These are phyloP conservation scores for Wickerhamiella siamensis DNA, from an alignment of 805 yeast genomes.

Conservation along the genomic window DNA sequence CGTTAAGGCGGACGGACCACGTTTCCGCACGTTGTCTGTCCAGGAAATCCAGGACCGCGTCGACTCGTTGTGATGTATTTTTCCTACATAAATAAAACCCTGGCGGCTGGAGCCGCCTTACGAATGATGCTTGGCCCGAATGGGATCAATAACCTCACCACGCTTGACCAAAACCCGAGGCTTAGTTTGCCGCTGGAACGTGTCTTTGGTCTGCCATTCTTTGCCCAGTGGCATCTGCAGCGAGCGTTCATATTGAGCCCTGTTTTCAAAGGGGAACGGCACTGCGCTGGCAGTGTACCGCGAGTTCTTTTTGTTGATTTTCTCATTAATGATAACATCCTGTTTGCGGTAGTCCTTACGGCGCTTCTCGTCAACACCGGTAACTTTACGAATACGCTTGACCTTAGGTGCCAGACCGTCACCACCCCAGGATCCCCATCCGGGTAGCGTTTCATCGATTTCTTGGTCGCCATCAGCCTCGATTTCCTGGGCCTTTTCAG, in stretches of 20 bases:
- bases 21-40: slow-evolving; percentile 68
- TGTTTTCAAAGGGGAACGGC: slow-evolving; percentile 86
- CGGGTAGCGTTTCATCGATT: slow-evolving; percentile 77
- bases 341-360: slow-evolving; percentile 65
- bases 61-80: slow-evolving; percentile 52
- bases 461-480: slow-evolving; percentile 78
- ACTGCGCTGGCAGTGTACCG: slow-evolving; percentile 82
- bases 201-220: slow-evolving; percentile 83
- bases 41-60: slow-evolving; percentile 94
- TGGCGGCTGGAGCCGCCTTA: not conserved
- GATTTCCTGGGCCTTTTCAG: slow-evolving; percentile 53
- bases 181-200: slow-evolving; percentile 78
- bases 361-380: slow-evolving; percentile 63
- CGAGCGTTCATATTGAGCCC: slow-evolving; percentile 90
- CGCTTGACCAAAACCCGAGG: slow-evolving; percentile 78
- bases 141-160: slow-evolving; percentile 82
- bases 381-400: slow-evolving; percentile 52
- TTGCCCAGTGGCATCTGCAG: slow-evolving; percentile 93
- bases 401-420: slow-evolving; percentile 36
- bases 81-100: not conserved
- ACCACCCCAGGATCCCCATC: slow-evolving; percentile 98
- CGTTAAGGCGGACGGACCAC: slow-evolving; percentile 70
- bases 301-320: slow-evolving; percentile 64
- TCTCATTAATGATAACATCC: slow-evolving; percentile 82
- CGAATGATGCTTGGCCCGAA: slow-evolving; percentile 33